These are phyloP conservation scores for Cryptosporidium bovis DNA, from an alignment of 169 alveolate genomes.

Conservation along the genomic window DNA sequence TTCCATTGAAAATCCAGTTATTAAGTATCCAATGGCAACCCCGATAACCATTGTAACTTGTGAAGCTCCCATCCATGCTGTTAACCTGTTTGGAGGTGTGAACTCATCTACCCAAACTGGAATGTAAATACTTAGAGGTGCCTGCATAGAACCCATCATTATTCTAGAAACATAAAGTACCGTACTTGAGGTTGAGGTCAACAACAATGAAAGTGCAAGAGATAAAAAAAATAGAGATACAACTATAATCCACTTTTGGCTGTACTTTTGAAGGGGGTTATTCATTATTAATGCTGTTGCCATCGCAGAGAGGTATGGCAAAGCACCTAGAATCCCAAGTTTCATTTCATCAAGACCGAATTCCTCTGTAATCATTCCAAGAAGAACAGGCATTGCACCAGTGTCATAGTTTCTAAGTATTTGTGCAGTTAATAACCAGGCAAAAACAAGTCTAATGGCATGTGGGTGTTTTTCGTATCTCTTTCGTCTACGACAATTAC, in stretches of 20 bases:
- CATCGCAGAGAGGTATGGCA: slow-evolving; percentile 73
- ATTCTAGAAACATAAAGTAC: slow-evolving; percentile 49
- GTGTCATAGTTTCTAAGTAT: slow-evolving; percentile 64
- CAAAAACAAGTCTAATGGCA: slow-evolving; percentile 66
- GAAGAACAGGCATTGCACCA: slow-evolving; percentile 70
- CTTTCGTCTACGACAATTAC: slow-evolving; percentile 20
- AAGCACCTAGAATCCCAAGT: slow-evolving; percentile 67
- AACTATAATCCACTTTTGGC: slow-evolving; percentile 70
- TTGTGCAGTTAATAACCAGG: slow-evolving; percentile 66
- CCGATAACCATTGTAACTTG: slow-evolving; percentile 71
- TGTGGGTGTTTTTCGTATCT: slow-evolving; percentile 54
- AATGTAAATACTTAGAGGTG: slow-evolving; percentile 69
- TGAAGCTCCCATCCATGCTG: slow-evolving; percentile 74
- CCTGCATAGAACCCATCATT: slow-evolving; percentile 73
- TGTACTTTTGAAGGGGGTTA: slow-evolving; percentile 57
- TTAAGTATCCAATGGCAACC: slow-evolving; percentile 62
- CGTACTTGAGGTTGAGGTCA: slow-evolving; percentile 60
- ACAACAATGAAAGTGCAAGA: slow-evolving; percentile 40
- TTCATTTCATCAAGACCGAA: slow-evolving; percentile 63
- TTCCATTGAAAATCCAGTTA: slow-evolving; percentile 49
- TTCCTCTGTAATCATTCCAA: slow-evolving; percentile 62
- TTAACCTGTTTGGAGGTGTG: slow-evolving; percentile 63
- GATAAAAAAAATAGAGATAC: slow-evolving; percentile 44
- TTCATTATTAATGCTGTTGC: slow-evolving; percentile 66
- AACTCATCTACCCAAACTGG: slow-evolving; percentile 74